Base-by-base conservation (phyloP, 2,329 filamentous ascomycete species). In the Diaporthe sp. region DNA sequence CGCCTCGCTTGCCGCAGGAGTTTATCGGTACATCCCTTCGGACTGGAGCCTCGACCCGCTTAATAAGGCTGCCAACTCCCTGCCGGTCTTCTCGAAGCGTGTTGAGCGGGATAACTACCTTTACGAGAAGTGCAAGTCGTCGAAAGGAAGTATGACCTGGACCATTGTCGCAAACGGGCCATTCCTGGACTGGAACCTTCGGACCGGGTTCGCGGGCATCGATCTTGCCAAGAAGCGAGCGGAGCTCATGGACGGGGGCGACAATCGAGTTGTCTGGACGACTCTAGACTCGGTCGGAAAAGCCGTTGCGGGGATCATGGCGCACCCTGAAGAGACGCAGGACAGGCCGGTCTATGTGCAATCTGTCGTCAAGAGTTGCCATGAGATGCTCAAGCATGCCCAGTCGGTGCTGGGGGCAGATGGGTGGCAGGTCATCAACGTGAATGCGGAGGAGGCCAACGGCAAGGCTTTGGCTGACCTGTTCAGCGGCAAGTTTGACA, bases 161-260 rank as follows among this genome's bases (percentile, higher is more conserved):
- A 83, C 82, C 8, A 77, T 79, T 73, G 75, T 84, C 63, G 65
- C 75, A 70, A 82, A 77, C 61, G 81, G 81, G 20, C 72, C 80
- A 3, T 83, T 84, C 67, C 78, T 83, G 49, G 82, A 84, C 77
- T 81, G 79, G 80, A 74, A 74, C 70, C 75, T 82, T 44, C 70
- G 73, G 17, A 70, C 53, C 7, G 74, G 77, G 17, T 80, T 80
- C 75, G 65, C 81, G 51, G 65, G 65, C 22, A 73, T 82, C 67
- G 77, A 81, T 68, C 15, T 82, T n/a, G 74, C 49, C 60, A 78
- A 80, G 75, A 79, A 78, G 58, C 71, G 74, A 13, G 73, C 76
- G 6, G 63, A 76, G 31, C 74, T 81, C 39, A 76, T 78, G 73
- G 79, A 80, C 61, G 80, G 80, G 47, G 82, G 83, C 68, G 78